Evolutionary conservation across 345 rosid species (phyloP), one percentile per base, ranked within the genome.

Genomic region (Iberis pinnata): DNA sequence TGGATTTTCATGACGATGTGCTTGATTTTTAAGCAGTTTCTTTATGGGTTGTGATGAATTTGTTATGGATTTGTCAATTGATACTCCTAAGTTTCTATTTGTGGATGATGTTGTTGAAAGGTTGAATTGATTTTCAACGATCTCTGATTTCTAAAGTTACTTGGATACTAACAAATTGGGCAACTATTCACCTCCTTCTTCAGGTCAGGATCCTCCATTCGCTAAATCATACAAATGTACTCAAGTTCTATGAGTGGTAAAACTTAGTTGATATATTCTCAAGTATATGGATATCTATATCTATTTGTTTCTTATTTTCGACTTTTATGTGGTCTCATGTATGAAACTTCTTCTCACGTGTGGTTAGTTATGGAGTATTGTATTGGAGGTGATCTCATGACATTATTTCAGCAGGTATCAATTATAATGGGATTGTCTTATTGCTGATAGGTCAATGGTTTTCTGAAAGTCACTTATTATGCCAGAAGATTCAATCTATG

Each of bases 321-420:
- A 27, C 18, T 6, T 27, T 60, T 29, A 1, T 43, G 25, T 35
- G 56, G 39, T 24, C 39, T 61, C 40, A 92, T 96, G 96, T 88
- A 88, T 41, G 98, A 92, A 76, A 88, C 99, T 41, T 80, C 97
- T 27, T 88, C 95, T 31, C 99, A 93, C 68, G 70, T 93, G 82
- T 93, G 99, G 97, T 74, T 93, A 63, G 94, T 93, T 72, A 67
- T 93, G 81, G 99, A 93, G 61, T 93, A 83, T 63, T 88, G 97
- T 22, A 95, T 89, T 39, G 95, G 99, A 12, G 97, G 99, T 64
- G 94, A 93, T 75, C 80, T 93, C 31, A 78, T 78, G 83, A 73
- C 80, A 46, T 75, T 93, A 63, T 45, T 88, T 67, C 80, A 79
- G 47, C 97, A 93, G 97, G 99, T 93, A 80, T 8, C 5, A 12